phyloP scores from a whole-genome alignment of 1,284 basidiomycete genomes.

The Malassezia slooffiae region DNA sequence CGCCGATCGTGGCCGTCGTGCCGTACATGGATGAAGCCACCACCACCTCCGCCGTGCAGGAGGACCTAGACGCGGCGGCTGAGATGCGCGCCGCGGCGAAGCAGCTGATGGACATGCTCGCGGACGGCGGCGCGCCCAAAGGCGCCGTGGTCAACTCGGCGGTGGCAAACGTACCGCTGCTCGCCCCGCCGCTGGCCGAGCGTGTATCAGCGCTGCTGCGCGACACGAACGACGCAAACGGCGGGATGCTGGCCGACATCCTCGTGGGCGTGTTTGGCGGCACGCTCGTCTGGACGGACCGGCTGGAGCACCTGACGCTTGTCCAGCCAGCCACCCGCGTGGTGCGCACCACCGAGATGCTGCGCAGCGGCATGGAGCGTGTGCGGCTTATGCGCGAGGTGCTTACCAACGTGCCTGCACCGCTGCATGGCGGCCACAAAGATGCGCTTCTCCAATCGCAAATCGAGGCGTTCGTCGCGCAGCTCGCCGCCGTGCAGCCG shows the following conservation, averaged over 20 bases:
- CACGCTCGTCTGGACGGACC: constrained; percentile 40
- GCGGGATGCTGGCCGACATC: constrained; percentile 35
- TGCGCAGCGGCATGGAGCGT: constrained; percentile 30
- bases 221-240: constrained; percentile 27
- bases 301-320: constrained; percentile 34
- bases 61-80: constrained; percentile 22
- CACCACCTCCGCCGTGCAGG: constrained; percentile 1
- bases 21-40: constrained; percentile 18
- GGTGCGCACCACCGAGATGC: constrained; percentile 22
- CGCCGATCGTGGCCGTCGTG: not conserved
- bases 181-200: constrained; percentile 32
- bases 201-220: constrained; percentile 31
- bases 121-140: not conserved
- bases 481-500: constrained; percentile 36
- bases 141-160: not conserved
- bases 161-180: constrained; percentile 28
- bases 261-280: constrained; percentile 40
- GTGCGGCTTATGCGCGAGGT: constrained; percentile 37
- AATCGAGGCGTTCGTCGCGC: constrained; percentile 34
- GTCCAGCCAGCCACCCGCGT: constrained; percentile 33
- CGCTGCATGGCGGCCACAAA: constrained; percentile 32
- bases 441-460: constrained; percentile 36
- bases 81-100: constrained; percentile 25
- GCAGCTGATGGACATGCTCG: constrained; percentile 28
- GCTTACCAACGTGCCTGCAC: constrained; percentile 26